These are phyloP conservation scores for Alternaria conjuncta DNA, from an alignment of 2,329 filamentous ascomycete species.

Conservation along the genomic window DNA sequence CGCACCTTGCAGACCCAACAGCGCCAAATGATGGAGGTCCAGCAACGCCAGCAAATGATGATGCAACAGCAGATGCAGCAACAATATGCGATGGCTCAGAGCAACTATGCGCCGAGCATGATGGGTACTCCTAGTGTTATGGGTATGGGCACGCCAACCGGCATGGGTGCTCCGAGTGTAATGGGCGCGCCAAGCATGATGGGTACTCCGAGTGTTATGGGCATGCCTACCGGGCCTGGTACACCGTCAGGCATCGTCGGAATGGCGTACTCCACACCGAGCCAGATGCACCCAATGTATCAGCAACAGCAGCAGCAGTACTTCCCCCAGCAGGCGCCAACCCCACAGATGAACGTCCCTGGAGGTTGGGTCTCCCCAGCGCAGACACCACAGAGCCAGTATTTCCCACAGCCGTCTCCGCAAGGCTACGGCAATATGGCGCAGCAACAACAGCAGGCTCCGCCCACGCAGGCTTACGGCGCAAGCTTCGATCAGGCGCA, in stretches of 20 bases:
- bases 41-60: constrained; percentile 33
- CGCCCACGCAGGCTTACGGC: constrained; percentile 11
- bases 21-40: constrained; percentile 32
- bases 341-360: constrained; percentile 34
- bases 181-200: constrained; percentile 34
- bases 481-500: constrained; percentile 14
- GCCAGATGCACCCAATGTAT: constrained; percentile 38
- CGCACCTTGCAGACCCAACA: constrained; percentile 41
- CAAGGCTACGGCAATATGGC: constrained; percentile 35
- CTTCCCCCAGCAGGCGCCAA: constrained; percentile 35
- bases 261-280: constrained; percentile 39
- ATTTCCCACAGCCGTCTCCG: constrained; percentile 29
- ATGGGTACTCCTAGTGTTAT: constrained; percentile 30
- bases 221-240: constrained; percentile 21
- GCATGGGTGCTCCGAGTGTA: constrained; percentile 20
- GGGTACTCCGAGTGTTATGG: constrained; percentile 29
- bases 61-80: constrained; percentile 36
- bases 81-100: constrained; percentile 31
- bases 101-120: constrained; percentile 29
- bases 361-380: constrained; percentile 37
- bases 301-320: constrained; percentile 34
- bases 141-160: constrained; percentile 24
- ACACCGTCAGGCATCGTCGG: constrained; percentile 25
- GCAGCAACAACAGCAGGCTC: constrained; percentile 7
- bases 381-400: constrained; percentile 11